Evolutionary conservation across 106 monocot genomes (phyloP), one percentile per base, ranked within the genome.

Genomic region (Acanthochlamys bracteata): DNA sequence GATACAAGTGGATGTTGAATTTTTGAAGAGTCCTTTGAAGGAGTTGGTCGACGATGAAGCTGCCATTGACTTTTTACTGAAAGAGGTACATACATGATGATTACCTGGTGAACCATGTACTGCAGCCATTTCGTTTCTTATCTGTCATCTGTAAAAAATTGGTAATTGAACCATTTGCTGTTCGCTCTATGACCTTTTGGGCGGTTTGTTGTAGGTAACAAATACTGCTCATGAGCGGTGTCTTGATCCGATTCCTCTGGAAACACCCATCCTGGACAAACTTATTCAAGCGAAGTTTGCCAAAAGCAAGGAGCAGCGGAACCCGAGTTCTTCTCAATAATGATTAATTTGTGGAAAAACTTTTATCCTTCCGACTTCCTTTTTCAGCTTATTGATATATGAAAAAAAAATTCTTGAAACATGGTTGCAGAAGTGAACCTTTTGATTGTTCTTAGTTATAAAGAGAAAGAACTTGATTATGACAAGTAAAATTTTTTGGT

Each of bases 1-100:
- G 70, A 91, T 96, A 71, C 95, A 91, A 69, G 67, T 96, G 73
- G 95, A 96, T 67, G 83, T 88, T 69, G 95, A 96, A 43, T 96
- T 80, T 60, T 70, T 96, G 62, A 96, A 91, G 74, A 80, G 60
- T 40, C 84, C 88, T 43, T 73, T 96, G 67, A 96, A 96, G 77
- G 84, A 88, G 17, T 76, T 85, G 71, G 84, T 80, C 54, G 87
- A 83, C 39, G 90, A 96, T 72, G 86, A 86, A 71, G 87, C 85
- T 20, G 88, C 76, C 25, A 76, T 85, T 39, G 84, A 91, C 21
- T 96, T 96, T 63, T 75, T 96, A 45, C 74, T 96, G 60, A 84
- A 96, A 83, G 95, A 96, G 90, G 95, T 84, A 73, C 33, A 39
- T 10, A 25, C 33, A 13, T 43, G 7, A 8, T 7, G 13, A 8